A percentile compares a stretch with the other conserved stretches of the same genome.
phyloP scores from a whole-genome alignment of 805 yeast genomes.

The Ogataea methylovora region DNA sequence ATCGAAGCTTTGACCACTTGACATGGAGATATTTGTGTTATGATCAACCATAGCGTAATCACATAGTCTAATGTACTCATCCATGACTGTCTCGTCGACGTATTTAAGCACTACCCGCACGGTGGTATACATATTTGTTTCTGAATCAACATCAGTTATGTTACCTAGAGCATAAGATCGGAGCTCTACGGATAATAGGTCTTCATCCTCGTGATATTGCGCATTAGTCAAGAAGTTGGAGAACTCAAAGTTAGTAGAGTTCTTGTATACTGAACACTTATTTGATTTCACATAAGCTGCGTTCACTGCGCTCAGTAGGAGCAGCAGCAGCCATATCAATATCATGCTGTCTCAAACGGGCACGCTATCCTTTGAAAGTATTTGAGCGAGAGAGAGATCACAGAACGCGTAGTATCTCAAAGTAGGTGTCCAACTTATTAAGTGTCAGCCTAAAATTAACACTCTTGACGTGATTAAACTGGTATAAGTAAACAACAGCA shows the following conservation, averaged over 20 bases:
- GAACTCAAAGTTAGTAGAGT: conserved; percentile 2
- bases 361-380: no score
- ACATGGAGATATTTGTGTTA: conserved; percentile 7
- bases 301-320: no score
- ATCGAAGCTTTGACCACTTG: no score
- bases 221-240: conserved; percentile 13
- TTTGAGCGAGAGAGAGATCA: no score
- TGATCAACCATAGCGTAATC: conserved; percentile 18
- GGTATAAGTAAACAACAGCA: no score
- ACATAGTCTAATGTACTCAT: conserved; percentile 37
- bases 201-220: conserved; percentile 10
- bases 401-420: no score
- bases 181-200: conserved; percentile 2
- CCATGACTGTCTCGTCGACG: conserved; percentile 32
- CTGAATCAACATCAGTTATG: conserved; percentile 35
- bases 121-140: conserved; percentile 42
- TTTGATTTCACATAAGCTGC: neutral
- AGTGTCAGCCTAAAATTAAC: no score
- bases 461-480: no score
- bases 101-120: conserved; percentile 37
- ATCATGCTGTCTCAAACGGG: no score
- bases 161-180: conserved; percentile 12
- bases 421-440: no score
- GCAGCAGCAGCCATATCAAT: neutral
- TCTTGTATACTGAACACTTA: neutral